Evolutionary conservation across 2,329 filamentous ascomycete species (phyloP), one percentile per base, ranked within the genome.

Genomic region (Fusarium pseudocircinatum): DNA sequence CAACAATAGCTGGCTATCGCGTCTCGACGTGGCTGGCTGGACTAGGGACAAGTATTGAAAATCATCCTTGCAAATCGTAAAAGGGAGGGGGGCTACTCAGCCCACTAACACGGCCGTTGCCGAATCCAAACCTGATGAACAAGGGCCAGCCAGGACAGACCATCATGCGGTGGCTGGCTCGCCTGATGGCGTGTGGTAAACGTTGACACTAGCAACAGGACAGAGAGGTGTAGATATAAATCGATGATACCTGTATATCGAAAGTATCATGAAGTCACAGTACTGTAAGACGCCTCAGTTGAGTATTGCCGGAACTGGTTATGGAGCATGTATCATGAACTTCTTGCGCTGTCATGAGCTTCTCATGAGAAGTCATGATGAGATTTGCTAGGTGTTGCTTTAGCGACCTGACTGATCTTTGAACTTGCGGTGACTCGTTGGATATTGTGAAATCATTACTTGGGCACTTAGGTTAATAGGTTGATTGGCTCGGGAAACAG

Each of bases 31-130:
- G 70, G 71, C 67, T 74, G 63, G 72, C 62, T 59, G 60, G 43
- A 50, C 53, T 43, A 58, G 46, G 57, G 50, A 59, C 69, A 60
- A 61, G 53, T 44, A 37, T 49, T 63, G 49, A 54, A 63, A 53
- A 22, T 53, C 47, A 66, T 60, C 70, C 62, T 58, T 67, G 65
- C 37, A 67, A 58, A 66, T 73, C 70, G 58, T 50, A 63, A 70
- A 69, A 50, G 40, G 32, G 49, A 58, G 57, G 39, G 52, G 56
- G 36, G 30, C 58, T 63, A 63, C 70, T 74, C 70, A 72, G 72
- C 42, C 71, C 67, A 73, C 67, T 74, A 74, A 69, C 52, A 63
- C 71, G 71, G 71, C 71, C 71, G 63, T 52, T 73, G 71, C 71
- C 71, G 71, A 73, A 73, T n/a, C 71, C 54, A 74, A 50, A 72